Evolutionary conservation across 768 basidiomycete genomes (phyloP).

Genomic region (Rhizopogon vinicolor): DNA sequence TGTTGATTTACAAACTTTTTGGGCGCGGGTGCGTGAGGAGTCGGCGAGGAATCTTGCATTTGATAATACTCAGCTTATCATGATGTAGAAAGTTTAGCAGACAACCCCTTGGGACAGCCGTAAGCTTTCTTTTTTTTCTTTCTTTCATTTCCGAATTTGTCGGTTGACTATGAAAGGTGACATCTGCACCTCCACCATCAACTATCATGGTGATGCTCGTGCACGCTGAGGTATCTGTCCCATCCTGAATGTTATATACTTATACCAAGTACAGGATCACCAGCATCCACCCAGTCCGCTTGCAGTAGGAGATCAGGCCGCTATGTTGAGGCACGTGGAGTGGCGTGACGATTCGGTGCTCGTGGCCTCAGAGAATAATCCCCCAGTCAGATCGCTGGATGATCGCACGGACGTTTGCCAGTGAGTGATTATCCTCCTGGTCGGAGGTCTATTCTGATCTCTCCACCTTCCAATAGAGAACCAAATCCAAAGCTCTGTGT

Average conservation of each 20-base stretch:
- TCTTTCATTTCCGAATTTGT: background rate
- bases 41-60: no score
- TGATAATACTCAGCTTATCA: no score
- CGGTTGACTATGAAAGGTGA: background rate
- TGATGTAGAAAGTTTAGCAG: no score
- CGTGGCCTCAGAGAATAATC: background rate
- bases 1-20: no score
- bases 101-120: no score
- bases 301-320: background rate
- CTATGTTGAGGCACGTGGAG: background rate
- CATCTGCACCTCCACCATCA: no score
- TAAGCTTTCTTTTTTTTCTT: background rate
- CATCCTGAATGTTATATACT: background rate
- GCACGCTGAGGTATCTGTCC: background rate
- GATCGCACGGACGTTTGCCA: background rate
- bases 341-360: background rate
- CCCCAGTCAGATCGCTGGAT: background rate
- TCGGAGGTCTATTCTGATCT: background rate
- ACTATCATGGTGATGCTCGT: background rate
- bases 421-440: background rate
- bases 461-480: background rate
- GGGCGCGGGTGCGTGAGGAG: no score
- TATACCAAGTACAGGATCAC: background rate
- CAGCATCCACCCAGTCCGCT: background rate
- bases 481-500: slow-evolving; percentile 26